Base-by-base conservation (phyloP, 768 basidiomycete genomes). In the Lentinula raphanica region DNA sequence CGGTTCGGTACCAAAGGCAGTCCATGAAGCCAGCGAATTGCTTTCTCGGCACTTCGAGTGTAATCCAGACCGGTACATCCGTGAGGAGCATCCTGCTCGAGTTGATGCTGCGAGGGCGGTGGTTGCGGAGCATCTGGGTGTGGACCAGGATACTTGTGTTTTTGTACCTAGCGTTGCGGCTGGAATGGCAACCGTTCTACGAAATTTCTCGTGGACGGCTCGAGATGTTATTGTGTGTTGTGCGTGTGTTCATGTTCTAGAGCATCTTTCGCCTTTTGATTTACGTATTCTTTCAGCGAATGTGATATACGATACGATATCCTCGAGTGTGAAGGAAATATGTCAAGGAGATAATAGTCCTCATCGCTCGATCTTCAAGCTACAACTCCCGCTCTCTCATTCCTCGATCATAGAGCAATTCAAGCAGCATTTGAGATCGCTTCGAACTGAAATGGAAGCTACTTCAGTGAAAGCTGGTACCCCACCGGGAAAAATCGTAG, bases 401-500 rank as follows among this genome's bases (percentile, higher is more conserved):
- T n/a, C 28, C 23, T 50, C 49, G 3, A 50, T 50, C 31, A 5
- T 50, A 7, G 29, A 21, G 8, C 29, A 13, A 31, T 50, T 50
- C 35, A 29, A 19, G 11, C 29, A n/a, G 29, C 49, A 50, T 32
- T n/a, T 50, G 17, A 15, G 21, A 4, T 50, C 31, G 11, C 28
- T 50, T 9, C 29, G 23, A 12, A 19, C 25, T 28, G 25, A 49
- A 19, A 15, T 31, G 7, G 12, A 32, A 17, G 31, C 49, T 31
- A 31, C 1, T 12, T 7, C 15, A n/a, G 35, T n/a, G 19, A n/a
- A n/a, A 17, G 17, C 49, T 21, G 40, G 8, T 19, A 7, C 40
- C 5, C 19, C 19, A 15, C 15, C 40, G 19, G 40, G 40, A 29
- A 82, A 84, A 68, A 74, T 87, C 1, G 74, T 92, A 21, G 84